Conservation (phyloP, 2,329 filamentous ascomycete species). For the Diaporthe vexans region DNA sequence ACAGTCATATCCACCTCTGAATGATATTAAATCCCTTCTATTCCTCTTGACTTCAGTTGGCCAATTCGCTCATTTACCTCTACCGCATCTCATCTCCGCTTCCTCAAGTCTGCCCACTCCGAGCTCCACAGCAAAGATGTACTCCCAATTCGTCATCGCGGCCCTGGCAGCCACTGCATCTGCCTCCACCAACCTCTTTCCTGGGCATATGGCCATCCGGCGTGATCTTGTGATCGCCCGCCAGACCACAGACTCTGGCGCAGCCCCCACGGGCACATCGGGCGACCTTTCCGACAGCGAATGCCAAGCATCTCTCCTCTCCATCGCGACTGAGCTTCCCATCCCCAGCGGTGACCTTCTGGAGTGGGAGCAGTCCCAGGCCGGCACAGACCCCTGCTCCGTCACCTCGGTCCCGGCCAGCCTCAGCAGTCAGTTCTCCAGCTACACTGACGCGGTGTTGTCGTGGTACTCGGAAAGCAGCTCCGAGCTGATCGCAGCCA, state of each 20-base stretch:
- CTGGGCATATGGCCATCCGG: constrained; percentile 38
- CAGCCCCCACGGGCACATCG: not conserved
- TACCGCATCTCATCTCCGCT: not conserved
- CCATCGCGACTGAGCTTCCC: constrained; percentile 45
- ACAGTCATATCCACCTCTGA: not conserved
- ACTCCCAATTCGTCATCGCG: constrained; percentile 45
- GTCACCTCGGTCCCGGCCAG: constrained; percentile 44
- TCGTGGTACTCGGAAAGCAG: constrained; percentile 47
- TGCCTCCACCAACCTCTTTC: constrained; percentile 43
- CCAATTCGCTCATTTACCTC: not conserved
- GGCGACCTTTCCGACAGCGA: constrained; percentile 31
- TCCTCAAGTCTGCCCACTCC: not conserved
- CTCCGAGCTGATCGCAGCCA: constrained; percentile 43
- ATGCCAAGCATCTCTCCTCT: constrained; percentile 44
- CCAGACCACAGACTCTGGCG: constrained; percentile 46
- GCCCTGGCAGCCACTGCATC: constrained; percentile 45
- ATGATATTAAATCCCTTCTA: not conserved
- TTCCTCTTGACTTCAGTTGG: not conserved
- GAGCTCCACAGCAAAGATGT: constrained; percentile 44
- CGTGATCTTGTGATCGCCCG: constrained; percentile 45
- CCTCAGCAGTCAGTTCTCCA: constrained; percentile 42
- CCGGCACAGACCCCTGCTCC: constrained; percentile 46
- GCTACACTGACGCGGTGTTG: constrained; percentile 44
- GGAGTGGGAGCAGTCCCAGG: constrained; percentile 42
- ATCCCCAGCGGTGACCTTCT: constrained; percentile 45